Conservation (phyloP, 257 asterid species). For the Solanum microdontum region DNA sequence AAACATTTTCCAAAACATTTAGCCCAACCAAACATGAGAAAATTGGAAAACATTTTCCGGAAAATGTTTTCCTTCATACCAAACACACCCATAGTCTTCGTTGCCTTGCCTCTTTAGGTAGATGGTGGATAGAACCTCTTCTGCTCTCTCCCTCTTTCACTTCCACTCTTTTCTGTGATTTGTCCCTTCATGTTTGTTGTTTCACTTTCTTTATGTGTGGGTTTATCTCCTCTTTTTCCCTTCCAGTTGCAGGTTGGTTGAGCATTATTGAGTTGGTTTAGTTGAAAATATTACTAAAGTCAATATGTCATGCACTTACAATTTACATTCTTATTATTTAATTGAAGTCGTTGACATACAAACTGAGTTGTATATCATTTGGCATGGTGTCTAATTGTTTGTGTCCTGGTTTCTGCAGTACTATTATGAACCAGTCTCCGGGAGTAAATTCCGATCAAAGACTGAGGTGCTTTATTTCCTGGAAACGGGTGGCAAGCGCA, state of each 20-base stretch:
- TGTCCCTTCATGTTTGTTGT: not conserved
- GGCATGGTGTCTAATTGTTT: not conserved
- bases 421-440: conserved; percentile 13
- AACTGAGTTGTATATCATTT: not conserved
- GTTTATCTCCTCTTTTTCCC: not conserved
- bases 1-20: too few species aligned
- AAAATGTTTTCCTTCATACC: too few species aligned
- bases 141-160: not conserved
- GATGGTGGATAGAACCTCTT: not conserved
- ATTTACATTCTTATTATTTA: not conserved
- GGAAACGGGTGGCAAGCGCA: conserved; percentile 22
- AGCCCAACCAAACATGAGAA: too few species aligned
- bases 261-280: not conserved
- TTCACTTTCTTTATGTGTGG: not conserved
- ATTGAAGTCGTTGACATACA: not conserved
- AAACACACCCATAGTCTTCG: not conserved
- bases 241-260: not conserved
- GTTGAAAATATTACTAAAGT: not conserved
- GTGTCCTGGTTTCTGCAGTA: conserved; percentile 15
- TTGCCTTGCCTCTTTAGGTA: not conserved
- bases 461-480: conserved; percentile 24
- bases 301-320: not conserved
- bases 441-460: conserved; percentile 22
- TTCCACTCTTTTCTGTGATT: not conserved
- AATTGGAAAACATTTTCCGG: too few species aligned